Base-by-base conservation (phyloP, 2,329 filamentous ascomycete genomes). In the Hypoxylon sp. region DNA sequence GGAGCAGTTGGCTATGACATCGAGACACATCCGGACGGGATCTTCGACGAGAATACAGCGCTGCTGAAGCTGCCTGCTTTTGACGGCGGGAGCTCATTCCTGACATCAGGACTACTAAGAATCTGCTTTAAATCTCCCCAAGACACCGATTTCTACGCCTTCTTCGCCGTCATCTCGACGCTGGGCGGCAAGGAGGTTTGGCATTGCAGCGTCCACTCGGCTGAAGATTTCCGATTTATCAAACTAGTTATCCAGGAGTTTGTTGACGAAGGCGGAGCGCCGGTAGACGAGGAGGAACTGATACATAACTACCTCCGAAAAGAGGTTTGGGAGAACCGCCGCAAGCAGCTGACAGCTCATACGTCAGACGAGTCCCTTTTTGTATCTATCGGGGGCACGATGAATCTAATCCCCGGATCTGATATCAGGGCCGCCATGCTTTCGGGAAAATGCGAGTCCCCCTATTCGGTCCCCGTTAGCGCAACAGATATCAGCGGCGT, bases 61-160 rank as follows among this genome's bases (percentile, higher is more conserved):
- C 13, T 67, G 5, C 23, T 67, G 2, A 36, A 53, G 9, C 51
- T 67, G 1, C 58, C 45, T 2, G 52, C 58, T 9, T 68, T 65
- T 17, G 65, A 65, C 4, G 63, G 64, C 13, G 46, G 60, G 4
- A 60, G 46, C 19, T 21, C 52, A 5, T 30, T 69, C n/a, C 7
- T 67, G 14, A 64, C 60, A 5, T 67, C 67, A 2, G 60, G 46
- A 3, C 30, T 69, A 9, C n/a, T 69, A 21, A 60, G 64, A 1
- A 64, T 69, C 7, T 28, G 46, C 17, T 67, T 67, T 34, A 67
- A 60, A 28, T 64, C 60, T n/a, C 60, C 60, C 5, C 66, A 63
- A 28, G 60, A 55, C 6, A 34, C 41, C 3, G 57, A 65, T 13
- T 21, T 67, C 19, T 67, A 67, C 45, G 38, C 67, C 5, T 62